Conservation (phyloP, 306 rosid genomes). For the Chamaecrista fasciculata region DNA sequence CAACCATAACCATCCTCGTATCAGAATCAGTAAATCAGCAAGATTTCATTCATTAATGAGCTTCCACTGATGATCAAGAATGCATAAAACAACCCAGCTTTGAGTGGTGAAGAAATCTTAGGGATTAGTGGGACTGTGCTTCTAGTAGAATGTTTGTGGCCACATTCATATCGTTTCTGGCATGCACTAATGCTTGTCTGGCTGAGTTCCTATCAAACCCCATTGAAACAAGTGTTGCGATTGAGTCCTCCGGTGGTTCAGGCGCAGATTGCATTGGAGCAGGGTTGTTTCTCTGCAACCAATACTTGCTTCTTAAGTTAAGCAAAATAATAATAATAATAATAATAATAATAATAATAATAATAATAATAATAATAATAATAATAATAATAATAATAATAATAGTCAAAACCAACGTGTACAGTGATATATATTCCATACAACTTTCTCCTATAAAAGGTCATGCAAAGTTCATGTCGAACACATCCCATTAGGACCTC, state of each 20-base stretch:
- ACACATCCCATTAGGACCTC: neutral
- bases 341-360: conserved; percentile 1
- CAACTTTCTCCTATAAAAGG: neutral
- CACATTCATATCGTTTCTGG: conserved; percentile 80
- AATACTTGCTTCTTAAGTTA: conserved; percentile 1
- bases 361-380: neutral
- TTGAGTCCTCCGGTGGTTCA: conserved; percentile 80
- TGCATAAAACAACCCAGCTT: conserved; percentile 25
- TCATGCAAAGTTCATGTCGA: neutral
- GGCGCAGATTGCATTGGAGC: conserved; percentile 48
- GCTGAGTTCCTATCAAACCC: conserved; percentile 92
- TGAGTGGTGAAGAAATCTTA: conserved; percentile 1
- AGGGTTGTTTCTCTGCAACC: conserved; percentile 69
- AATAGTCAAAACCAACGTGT: neutral
- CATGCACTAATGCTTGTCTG: conserved; percentile 90
- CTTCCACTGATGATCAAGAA: conserved; percentile 26
- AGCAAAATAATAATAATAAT: neutral
- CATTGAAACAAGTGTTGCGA: conserved; percentile 85
- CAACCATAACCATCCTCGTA: conserved; percentile 34
- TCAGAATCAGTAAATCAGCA: conserved; percentile 40
- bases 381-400: neutral
- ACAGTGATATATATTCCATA: neutral
- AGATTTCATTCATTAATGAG: conserved; percentile 29
- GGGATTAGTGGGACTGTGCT: conserved; percentile 71
- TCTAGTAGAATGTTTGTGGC: conserved; percentile 96